Evolutionary conservation across 345 rosid species (phyloP).

Genomic region (Anacardium occidentale): DNA sequence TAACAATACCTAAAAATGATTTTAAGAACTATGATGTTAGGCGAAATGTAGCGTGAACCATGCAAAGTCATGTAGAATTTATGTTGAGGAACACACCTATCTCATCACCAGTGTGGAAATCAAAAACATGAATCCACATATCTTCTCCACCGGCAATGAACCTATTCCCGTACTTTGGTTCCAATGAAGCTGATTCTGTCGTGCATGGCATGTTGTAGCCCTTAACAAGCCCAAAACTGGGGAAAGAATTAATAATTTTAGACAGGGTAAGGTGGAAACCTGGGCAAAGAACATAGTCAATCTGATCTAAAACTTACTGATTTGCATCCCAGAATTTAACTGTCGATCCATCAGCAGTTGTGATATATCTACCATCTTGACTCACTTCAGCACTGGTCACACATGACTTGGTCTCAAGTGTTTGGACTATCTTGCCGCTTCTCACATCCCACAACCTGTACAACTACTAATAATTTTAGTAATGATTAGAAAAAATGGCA

Average conservation of each 20-base stretch:
- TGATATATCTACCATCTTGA: slow-evolving; percentile 46
- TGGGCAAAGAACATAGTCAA: not conserved
- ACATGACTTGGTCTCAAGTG: slow-evolving; percentile 42
- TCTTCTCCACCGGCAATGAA: slow-evolving; percentile 91
- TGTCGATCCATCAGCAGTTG: slow-evolving; percentile 44
- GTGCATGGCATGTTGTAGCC: slow-evolving; percentile 49
- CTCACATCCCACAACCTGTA: slow-evolving; percentile 43
- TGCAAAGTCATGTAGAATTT: no score
- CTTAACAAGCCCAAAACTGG: slow-evolving; percentile 40
- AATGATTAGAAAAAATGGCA: not conserved
- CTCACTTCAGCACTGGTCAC: slow-evolving; percentile 51
- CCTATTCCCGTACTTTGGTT: slow-evolving; percentile 75
- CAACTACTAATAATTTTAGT: not conserved
- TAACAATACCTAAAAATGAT: slow-evolving; percentile 27
- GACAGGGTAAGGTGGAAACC: not conserved
- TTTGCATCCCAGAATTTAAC: slow-evolving; percentile 51
- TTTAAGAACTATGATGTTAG: slow-evolving; percentile 58
- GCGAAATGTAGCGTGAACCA: not conserved
- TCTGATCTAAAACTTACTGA: slow-evolving; percentile 32
- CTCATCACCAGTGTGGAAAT: slow-evolving; percentile 82
- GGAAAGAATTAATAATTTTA: not conserved
- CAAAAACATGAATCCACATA: slow-evolving; percentile 78
- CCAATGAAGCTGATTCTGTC: slow-evolving; percentile 74
- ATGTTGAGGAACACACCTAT: slow-evolving; percentile 52
- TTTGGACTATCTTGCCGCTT: slow-evolving; percentile 46